A percentile compares a stretch with the other conserved stretches of the same genome.
Evolutionary conservation across 2,329 filamentous ascomycete species (phyloP).

Genomic region (Venturia pyrina): DNA sequence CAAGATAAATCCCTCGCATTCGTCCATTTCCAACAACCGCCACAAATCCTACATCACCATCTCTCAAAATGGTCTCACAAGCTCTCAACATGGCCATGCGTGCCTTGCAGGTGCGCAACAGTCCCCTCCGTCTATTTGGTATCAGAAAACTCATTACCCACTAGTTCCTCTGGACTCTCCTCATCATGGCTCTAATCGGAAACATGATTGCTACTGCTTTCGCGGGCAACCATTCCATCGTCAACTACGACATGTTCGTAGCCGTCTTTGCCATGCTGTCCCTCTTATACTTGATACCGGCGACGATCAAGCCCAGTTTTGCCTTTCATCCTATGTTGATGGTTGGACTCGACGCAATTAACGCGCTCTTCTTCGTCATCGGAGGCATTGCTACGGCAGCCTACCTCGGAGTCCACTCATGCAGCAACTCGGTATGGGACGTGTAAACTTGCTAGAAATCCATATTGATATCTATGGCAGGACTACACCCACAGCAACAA

Average conservation of each 20-base stretch:
- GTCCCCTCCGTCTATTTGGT: neutral
- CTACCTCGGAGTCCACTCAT: conserved; percentile 59
- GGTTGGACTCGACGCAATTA: conserved; percentile 47
- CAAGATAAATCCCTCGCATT: no score
- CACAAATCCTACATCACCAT: neutral
- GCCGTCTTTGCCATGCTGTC: conserved; percentile 56
- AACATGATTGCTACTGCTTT: conserved; percentile 49
- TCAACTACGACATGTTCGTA: conserved; percentile 60
- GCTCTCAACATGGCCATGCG: conserved; percentile 32
- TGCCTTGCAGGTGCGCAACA: conserved; percentile 28
- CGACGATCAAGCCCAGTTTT: conserved; percentile 44
- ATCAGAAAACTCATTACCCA: neutral
- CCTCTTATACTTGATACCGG: conserved; percentile 51
- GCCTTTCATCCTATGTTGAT: conserved; percentile 41
- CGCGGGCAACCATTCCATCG: conserved; percentile 42
- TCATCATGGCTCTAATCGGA: conserved; percentile 51
- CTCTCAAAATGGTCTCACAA: neutral
- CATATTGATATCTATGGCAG: conserved; percentile 21
- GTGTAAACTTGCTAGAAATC: neutral
- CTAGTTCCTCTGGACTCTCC: conserved; percentile 49
- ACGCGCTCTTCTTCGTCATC: conserved; percentile 61
- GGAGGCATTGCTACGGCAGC: conserved; percentile 60
- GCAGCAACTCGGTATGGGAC: conserved; percentile 45
- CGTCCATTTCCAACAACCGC: neutral
- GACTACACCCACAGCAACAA: conserved; percentile 37